These are phyloP conservation scores for Poa annua DNA, from an alignment of 176 grass and related monocot genomes.

Conservation along the genomic window DNA sequence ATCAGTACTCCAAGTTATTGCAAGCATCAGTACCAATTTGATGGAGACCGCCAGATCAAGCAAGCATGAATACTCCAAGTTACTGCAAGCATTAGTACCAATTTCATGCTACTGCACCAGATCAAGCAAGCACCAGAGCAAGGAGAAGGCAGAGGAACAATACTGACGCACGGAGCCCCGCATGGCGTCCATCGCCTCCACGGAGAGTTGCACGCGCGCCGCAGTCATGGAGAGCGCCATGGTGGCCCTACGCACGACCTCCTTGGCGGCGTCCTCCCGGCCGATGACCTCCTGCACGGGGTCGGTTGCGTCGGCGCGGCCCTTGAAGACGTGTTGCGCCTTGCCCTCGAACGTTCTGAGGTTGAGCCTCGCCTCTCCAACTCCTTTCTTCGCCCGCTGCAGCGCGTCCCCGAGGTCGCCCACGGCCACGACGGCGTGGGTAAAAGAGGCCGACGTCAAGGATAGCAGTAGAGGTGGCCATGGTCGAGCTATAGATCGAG, in stretches of 20 bases:
- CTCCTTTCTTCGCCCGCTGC: conserved; percentile 54
- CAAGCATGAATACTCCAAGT: too few relatives aligned
- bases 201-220: conserved; percentile 71
- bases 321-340: conserved; percentile 83
- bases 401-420: conserved; percentile 58
- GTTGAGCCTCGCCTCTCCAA: conserved; percentile 73
- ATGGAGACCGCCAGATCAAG: too few relatives aligned
- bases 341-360: conserved; percentile 90
- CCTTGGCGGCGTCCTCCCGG: conserved; percentile 74
- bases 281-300: conserved; percentile 84
- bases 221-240: conserved; percentile 90
- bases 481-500: too few relatives aligned
- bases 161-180: conserved; percentile 38
- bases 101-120: too few relatives aligned
- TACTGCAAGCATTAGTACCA: too few relatives aligned
- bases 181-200: conserved; percentile 54
- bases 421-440: background rate
- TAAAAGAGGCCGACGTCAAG: too few relatives aligned
- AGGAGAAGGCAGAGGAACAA: too few relatives aligned
- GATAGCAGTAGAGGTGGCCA: too few relatives aligned
- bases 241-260: conserved; percentile 68
- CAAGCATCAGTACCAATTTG: too few relatives aligned
- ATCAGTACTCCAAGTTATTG: too few relatives aligned
- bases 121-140: too few relatives aligned
- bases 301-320: too few relatives aligned